phyloP scores from a whole-genome alignment of 768 basidiomycete species.

The Xanthoconium stramineum region DNA sequence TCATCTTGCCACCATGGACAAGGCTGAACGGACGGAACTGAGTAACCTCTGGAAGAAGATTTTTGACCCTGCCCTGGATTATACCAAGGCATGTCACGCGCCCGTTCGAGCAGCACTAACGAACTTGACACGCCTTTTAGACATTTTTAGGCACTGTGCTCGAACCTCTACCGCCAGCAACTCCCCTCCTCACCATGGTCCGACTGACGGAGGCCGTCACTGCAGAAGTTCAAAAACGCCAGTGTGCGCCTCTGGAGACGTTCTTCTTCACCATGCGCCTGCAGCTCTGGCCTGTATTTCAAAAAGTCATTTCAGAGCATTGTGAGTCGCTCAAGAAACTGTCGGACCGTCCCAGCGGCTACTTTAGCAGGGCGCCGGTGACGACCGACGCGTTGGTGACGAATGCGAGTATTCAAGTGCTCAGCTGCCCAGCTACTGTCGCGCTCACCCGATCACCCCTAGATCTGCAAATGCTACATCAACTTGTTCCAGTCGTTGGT shows the following conservation, averaged over 20 bases:
- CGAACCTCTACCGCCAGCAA: constrained; percentile 69
- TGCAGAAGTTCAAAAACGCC: constrained; percentile 69
- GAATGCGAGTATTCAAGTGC: constrained; percentile 41
- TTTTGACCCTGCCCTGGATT: constrained; percentile 87
- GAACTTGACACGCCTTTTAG: constrained; percentile 34
- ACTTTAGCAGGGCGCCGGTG: constrained; percentile 56
- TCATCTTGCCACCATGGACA: constrained; percentile 38
- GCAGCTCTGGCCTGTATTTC: constrained; percentile 91
- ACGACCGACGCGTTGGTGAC: constrained; percentile 71
- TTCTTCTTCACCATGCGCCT: constrained; percentile 80
- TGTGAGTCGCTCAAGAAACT: constrained; percentile 79
- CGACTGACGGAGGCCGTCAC: constrained; percentile 82
- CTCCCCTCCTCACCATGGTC: constrained; percentile 87
- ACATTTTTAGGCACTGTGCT: constrained; percentile 66
- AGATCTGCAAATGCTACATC: constrained; percentile 78
- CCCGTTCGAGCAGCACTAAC: not conserved
- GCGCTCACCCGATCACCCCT: not conserved
- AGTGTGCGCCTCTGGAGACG: constrained; percentile 74
- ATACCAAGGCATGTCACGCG: constrained; percentile 57
- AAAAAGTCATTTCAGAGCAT: constrained; percentile 83
- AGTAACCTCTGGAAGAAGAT: constrained; percentile 86
- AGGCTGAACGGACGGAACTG: constrained; percentile 58
- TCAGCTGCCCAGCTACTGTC: no score
- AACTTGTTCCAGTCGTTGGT: constrained; percentile 81
- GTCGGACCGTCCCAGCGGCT: constrained; percentile 66